Evolutionary conservation across 192 early-diverging fungal genomes (phyloP), one percentile per base, ranked within the genome.

Genomic region (Piromyces finnis): DNA sequence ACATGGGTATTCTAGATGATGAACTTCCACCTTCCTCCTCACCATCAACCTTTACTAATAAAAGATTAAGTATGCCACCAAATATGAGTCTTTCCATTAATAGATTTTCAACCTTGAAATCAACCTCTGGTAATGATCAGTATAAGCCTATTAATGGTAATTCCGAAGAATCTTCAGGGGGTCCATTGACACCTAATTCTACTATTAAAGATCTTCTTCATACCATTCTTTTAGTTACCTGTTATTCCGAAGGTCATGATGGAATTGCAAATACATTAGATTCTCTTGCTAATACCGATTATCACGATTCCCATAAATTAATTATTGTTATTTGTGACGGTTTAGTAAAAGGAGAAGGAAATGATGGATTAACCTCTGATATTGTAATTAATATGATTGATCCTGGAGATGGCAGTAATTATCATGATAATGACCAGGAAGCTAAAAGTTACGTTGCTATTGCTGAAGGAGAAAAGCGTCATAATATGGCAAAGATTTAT

Each of bases 401-500:
- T 12, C 89, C 51, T 11, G 51, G 51, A 17, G 26, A 68, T 68
- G 51, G 51, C 0, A 17, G 51, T 11, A 68, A 27, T 17, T 68
- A 68, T 68, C 26, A 68, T n/a, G 51, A 68, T 68, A 22, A 68
- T 6, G 51, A 22, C 26, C 16, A 68, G 9, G 51, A 68, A 68
- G 26, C 51, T 17, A 68, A 68, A 68, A 68, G 51, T 68, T 96
- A 94, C 84, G 91, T 97, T 30, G 93, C 96, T 32, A 95, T 98
- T 81, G 95, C 94, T 35, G 93, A 96, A 82, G 96, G 96, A n/a
- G 84, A 88, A 51, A 95, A 95, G 84, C 91, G 94, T 22, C 93
- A 95, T 85, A 98, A 98, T 85, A 94, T 92, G 89, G 96, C 96
- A 78, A 92, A 93, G 82, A 92, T 98, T 27, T 95, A 95, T 81